Evolutionary conservation across 2,329 filamentous ascomycete genomes (phyloP), one percentile per base, ranked within the genome.

Genomic region (Ophiosphaerella narmari): DNA sequence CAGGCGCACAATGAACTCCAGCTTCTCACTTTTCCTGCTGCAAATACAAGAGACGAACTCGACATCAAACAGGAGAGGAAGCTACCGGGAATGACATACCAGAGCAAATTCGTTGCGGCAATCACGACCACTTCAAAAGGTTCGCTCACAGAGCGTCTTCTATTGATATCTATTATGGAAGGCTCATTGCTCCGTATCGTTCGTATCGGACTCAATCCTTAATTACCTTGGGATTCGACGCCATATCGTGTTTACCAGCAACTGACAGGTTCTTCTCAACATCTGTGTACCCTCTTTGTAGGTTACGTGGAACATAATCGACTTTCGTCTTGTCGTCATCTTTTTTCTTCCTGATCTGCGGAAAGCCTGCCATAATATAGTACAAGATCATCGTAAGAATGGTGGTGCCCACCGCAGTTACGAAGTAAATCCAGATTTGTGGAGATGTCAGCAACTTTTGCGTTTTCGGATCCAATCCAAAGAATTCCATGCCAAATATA

Each of bases 321-420:
- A n/a, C 24, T 16, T 21, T 14, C 6, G 4, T 4, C 18, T 46
- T 11, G 7, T n/a, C 16, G 13, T 26, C 29, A 34, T 34, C 32
- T 29, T 40, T 11, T 13, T 23, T 14, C 24, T 39, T 46, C 5
- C 36, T 36, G 9, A 46, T 7, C 13, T 46, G 13, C 14, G 44
- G 44, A 13, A 39, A 33, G 7, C 44, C 44, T n/a, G 44, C 44
- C 44, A 46, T 46, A 14, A 39, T 7, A 16, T 46, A 46, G 23
- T 46, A 46, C 24, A 46, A 26, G 11, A n/a, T 13, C 31, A 39
- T 34, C 24, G 44, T 46, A 7, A 39, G 26, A 13, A 40, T 14
- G 5, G 44, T 46, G 14, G 37, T 18, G 2, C 23, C 44, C 14
- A 46, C 26, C 0, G 74, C 60, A 23, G 59, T 59, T 3, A 71